These are phyloP conservation scores for Clitoria ternatea DNA, from an alignment of 306 rosid genomes.

Conservation along the genomic window DNA sequence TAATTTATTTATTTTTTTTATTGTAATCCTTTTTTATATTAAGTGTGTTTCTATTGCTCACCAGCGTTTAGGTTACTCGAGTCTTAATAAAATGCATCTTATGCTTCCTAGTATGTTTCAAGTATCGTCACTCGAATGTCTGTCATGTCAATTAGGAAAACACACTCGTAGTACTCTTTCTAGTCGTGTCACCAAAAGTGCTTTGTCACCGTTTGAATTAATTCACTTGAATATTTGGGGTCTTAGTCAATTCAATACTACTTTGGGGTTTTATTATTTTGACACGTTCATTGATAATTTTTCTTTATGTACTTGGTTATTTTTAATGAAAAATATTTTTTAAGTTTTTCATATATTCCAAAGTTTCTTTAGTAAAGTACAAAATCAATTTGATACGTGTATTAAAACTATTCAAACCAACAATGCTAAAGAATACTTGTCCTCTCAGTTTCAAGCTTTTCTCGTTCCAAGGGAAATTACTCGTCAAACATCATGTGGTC, in stretches of 20 bases:
- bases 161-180: too few species aligned
- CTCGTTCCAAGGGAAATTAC: neutral
- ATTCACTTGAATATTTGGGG: neutral
- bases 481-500: too few species aligned
- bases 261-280: neutral
- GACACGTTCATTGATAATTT: neutral
- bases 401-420: neutral
- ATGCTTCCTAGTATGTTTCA: too few species aligned
- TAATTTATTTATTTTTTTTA: too few species aligned
- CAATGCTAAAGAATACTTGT: neutral
- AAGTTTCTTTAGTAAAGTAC: neutral
- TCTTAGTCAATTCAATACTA: neutral
- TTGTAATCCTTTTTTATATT: too few species aligned
- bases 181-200: too few species aligned
- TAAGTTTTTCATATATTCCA: neutral
- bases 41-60: too few species aligned
- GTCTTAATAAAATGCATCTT: too few species aligned
- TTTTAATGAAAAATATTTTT: neutral
- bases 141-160: too few species aligned
- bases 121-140: too few species aligned
- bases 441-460: neutral
- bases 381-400: neutral
- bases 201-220: neutral
- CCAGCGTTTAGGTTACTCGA: too few species aligned
- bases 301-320: neutral